Base-by-base conservation (phyloP, 2,329 filamentous ascomycete genomes). In the Didymella arachidicola region DNA sequence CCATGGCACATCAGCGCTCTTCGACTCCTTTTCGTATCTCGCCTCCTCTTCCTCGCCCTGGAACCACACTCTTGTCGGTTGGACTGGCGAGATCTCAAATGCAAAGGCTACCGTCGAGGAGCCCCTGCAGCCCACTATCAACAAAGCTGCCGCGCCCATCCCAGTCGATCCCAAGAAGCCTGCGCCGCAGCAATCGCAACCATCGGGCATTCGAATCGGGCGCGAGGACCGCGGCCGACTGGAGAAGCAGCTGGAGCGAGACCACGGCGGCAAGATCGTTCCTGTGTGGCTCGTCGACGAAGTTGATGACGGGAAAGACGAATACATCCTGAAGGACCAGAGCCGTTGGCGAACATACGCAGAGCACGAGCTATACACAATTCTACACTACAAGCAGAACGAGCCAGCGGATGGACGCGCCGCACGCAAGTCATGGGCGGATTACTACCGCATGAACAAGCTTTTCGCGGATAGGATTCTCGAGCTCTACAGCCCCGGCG, bases 301-400 rank as follows among this genome's bases (percentile, higher is more conserved):
- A 66, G 81, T 84, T 19, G 90, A 94, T 64, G 84, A 86, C 7
- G 83, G 86, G 0, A 84, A 90, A 34, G 90, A 92, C 34, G 80
- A 81, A 38, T 86, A 93, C 50, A 81, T 86, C 36, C 82, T 98
- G 64, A 91, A 89, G 68, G 91, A 97, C 68, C 93, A 97, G 79
- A 83, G 84, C 30, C 84, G 93, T 64, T 98, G 95, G 94, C 86
- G 93, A 63, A 86, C 90, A 39, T 98, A 95, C 77, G 92, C 93
- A 16, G 93, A 97, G 79, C 88, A 93, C 72, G 91, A 97, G 69
- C 83, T 98, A 27, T 97, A 96, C 79, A 93, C 92, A 1, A 84
- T 97, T 10, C 93, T 97, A 75, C 94, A 98, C 79, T 98, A 98
- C 83, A 96, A 96, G 79, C 92, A 95, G 72, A 91, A 96, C 72